These are phyloP conservation scores for Coniochaeta hoffmannii DNA, from an alignment of 2,329 filamentous ascomycete species.

Conservation along the genomic window DNA sequence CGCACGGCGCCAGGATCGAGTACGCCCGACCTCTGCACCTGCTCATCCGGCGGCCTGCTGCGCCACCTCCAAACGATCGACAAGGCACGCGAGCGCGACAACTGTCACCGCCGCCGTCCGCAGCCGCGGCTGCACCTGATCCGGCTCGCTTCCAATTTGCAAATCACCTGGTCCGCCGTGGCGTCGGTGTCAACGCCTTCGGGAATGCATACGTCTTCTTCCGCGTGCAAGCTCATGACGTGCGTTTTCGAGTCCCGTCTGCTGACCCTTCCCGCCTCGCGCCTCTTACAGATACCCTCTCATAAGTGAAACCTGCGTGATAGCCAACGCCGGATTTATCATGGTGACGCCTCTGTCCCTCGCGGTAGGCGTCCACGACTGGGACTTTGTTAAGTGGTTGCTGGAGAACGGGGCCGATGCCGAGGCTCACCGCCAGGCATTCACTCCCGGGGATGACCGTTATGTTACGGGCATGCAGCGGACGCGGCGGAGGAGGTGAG, in stretches of 20 bases:
- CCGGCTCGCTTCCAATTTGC: background rate
- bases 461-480: background rate
- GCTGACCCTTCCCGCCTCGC: background rate
- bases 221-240: background rate
- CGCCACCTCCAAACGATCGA: background rate
- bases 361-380: background rate
- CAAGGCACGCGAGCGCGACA: background rate
- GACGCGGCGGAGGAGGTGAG: background rate
- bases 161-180: background rate
- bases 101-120: background rate
- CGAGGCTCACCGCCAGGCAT: background rate
- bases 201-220: background rate
- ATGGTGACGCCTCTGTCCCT: background rate
- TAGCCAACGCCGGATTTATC: background rate
- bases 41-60: background rate
- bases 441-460: background rate
- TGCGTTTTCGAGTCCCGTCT: background rate
- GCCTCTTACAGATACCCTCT: background rate
- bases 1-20: background rate
- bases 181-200: background rate
- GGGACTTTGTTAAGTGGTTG: background rate
- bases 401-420: background rate
- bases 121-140: background rate
- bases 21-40: background rate
- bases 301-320: background rate